phyloP scores from a whole-genome alignment of 2,329 filamentous ascomycete genomes.

The Venturia carpophila region DNA sequence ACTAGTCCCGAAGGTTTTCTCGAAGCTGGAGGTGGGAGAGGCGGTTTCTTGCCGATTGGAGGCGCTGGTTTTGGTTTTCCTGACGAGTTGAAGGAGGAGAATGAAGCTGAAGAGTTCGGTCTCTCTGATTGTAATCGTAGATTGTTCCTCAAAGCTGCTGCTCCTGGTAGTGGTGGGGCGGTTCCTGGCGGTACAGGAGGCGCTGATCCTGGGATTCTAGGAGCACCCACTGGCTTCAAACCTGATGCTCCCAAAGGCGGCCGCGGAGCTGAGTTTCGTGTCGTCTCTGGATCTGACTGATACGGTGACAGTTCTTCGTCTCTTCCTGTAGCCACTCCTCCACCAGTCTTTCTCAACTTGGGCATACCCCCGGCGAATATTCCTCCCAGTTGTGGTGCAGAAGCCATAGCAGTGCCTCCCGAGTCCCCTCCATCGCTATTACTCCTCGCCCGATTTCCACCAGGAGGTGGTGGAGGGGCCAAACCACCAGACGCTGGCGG shows the following conservation, averaged over 20 bases:
- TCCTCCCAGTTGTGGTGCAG: slow-evolving; percentile 74
- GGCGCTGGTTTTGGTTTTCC: slow-evolving; percentile 56
- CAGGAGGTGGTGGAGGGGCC: slow-evolving; percentile 52
- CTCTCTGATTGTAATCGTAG: slow-evolving; percentile 38
- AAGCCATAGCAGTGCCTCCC: slow-evolving; percentile 42
- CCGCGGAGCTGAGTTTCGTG: slow-evolving; percentile 44
- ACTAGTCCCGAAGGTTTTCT: slow-evolving; percentile 49
- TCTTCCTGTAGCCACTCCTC: slow-evolving; percentile 54
- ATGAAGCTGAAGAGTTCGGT: slow-evolving; percentile 51
- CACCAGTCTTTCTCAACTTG: slow-evolving; percentile 81
- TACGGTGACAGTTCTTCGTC: slow-evolving; percentile 60
- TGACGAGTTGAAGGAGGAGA: slow-evolving; percentile 46
- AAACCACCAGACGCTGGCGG: slow-evolving; percentile 22
- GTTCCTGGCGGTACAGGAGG: slow-evolving; percentile 40
- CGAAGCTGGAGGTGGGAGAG: slow-evolving; percentile 48
- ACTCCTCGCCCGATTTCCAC: slow-evolving; percentile 67
- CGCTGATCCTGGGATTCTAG: slow-evolving; percentile 36
- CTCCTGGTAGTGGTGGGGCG: slow-evolving; percentile 49
- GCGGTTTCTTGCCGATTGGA: slow-evolving; percentile 67
- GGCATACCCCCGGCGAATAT: slow-evolving; percentile 93
- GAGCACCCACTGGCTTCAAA: slow-evolving; percentile 39
- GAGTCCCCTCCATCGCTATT: slow-evolving; percentile 59
- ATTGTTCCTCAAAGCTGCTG: slow-evolving; percentile 41
- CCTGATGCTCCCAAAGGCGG: slow-evolving; percentile 46
- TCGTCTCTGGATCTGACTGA: slow-evolving; percentile 68